phyloP scores from a whole-genome alignment of 805 yeast genomes.

The Ogataea siamensis region DNA sequence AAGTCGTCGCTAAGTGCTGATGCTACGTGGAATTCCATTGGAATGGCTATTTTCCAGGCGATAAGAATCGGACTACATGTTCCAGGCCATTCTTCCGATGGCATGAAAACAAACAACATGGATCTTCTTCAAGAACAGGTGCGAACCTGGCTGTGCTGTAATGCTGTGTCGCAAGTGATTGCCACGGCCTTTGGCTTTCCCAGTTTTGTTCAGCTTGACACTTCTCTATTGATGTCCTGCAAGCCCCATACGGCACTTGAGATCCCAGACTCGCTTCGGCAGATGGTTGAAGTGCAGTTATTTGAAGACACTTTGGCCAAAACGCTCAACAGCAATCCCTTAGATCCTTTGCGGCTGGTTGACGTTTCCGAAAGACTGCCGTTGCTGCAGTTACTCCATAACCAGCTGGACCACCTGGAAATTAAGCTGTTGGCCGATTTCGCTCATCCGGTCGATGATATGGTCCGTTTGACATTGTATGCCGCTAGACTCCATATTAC shows the following conservation, averaged over 20 bases:
- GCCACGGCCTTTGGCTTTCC: slow-evolving; percentile 96
- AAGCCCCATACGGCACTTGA: slow-evolving; percentile 42
- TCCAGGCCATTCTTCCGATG: slow-evolving; percentile 59
- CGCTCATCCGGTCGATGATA: slow-evolving; percentile 55
- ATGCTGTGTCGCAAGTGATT: slow-evolving; percentile 82
- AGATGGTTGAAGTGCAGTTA: slow-evolving; percentile 78
- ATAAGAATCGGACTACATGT: slow-evolving; percentile 87
- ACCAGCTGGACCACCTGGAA: slow-evolving; percentile 77
- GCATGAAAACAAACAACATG: slow-evolving; percentile 43
- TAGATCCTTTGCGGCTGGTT: slow-evolving; percentile 63
- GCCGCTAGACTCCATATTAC: slow-evolving; percentile 79
- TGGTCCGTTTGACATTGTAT: slow-evolving; percentile 64
- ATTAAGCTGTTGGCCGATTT: slow-evolving; percentile 41
- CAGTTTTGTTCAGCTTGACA: slow-evolving; percentile 82
- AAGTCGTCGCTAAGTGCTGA: slow-evolving; percentile 94
- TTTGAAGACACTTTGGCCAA: slow-evolving; percentile 84
- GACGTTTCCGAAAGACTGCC: slow-evolving; percentile 73
- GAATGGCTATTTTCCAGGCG: slow-evolving; percentile 90
- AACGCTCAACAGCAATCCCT: slow-evolving; percentile 67
- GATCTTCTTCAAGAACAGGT: slow-evolving; percentile 68
- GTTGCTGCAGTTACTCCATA: slow-evolving; percentile 62
- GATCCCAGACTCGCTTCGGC: slow-evolving; percentile 61
- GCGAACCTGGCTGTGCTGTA: slow-evolving; percentile 92
- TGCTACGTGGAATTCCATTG: slow-evolving; percentile 93
- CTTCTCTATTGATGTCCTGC: slow-evolving; percentile 56